phyloP scores from a whole-genome alignment of 78 protist species.

The Polysphondylium violaceum region DNA sequence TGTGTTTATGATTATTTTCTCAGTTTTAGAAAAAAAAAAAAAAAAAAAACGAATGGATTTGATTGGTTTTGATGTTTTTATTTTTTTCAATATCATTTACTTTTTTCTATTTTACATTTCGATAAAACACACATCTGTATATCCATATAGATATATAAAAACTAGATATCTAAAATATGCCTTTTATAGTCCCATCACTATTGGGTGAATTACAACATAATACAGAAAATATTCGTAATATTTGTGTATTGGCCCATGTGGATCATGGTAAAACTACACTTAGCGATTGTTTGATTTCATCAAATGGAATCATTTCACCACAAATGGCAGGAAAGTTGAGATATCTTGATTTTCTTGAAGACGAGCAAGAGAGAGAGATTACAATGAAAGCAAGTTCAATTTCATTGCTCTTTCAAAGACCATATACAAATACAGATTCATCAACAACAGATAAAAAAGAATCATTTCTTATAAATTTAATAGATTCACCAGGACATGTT shows the following conservation, averaged over 20 bases:
- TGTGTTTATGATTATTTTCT: too few species aligned
- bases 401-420: slow-evolving; percentile 84
- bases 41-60: too few species aligned
- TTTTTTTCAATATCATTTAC: too few species aligned
- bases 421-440: neutral
- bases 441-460: neutral
- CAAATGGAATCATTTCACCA: slow-evolving; percentile 94
- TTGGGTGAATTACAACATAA: slow-evolving; percentile 50
- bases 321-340: slow-evolving; percentile 94
- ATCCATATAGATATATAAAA: too few species aligned
- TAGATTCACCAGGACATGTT: slow-evolving; percentile 99
- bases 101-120: too few species aligned
- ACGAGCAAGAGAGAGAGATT: slow-evolving; percentile 97
- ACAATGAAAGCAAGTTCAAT: slow-evolving; percentile 98
- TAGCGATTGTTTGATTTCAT: slow-evolving; percentile 92
- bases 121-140: too few species aligned
- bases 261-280: slow-evolving; percentile 99
- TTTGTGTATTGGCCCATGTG: slow-evolving; percentile 98
- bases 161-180: slow-evolving; percentile 28
- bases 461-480: slow-evolving; percentile 86
- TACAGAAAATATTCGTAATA: slow-evolving; percentile 85
- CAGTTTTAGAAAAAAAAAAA: too few species aligned
- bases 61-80: too few species aligned
- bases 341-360: slow-evolving; percentile 93
- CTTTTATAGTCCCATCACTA: slow-evolving; percentile 18